Percentiles rank a stretch among this genome's conserved stretches.
Conservation (phyloP, 495 filamentous ascomycete genomes). For the Oidiodendron maius region DNA sequence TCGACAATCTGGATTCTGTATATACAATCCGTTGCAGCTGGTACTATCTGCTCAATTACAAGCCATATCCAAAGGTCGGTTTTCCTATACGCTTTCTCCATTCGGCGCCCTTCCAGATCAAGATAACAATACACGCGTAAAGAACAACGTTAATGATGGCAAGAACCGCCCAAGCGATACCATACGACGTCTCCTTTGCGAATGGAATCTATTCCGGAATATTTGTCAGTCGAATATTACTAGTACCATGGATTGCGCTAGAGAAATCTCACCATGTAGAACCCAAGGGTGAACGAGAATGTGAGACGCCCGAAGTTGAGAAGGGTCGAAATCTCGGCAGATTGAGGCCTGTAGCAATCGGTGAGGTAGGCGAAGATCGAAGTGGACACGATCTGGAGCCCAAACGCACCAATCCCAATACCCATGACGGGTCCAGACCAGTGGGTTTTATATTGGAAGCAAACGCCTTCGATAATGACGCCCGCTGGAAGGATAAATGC, state of each 20-base stretch:
- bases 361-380: conserved; percentile 24
- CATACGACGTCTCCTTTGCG: conserved; percentile 1
- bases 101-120: conserved; percentile 12
- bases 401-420: conserved; percentile 26
- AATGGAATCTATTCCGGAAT: conserved; percentile 9
- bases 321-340: conserved; percentile 29
- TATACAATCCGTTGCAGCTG: too few relatives aligned
- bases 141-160: not conserved
- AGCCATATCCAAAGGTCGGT: not conserved
- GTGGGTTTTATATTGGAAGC: conserved; percentile 22
- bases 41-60: too few relatives aligned
- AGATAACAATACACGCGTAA: conserved; percentile 6
- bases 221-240: not conserved
- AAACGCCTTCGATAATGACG: conserved; percentile 28
- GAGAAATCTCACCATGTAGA: conserved; percentile 21
- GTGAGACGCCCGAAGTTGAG: conserved; percentile 29
- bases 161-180: conserved; percentile 11
- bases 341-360: conserved; percentile 30
- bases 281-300: conserved; percentile 29
- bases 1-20: too few relatives aligned
- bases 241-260: too few relatives aligned
- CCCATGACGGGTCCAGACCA: conserved; percentile 24
- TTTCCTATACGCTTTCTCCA: conserved; percentile 15
- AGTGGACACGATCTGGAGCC: conserved; percentile 27
- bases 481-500: not conserved